phyloP scores from a whole-genome alignment of 2,329 filamentous ascomycete species.

The Trichocomaceae sp. region DNA sequence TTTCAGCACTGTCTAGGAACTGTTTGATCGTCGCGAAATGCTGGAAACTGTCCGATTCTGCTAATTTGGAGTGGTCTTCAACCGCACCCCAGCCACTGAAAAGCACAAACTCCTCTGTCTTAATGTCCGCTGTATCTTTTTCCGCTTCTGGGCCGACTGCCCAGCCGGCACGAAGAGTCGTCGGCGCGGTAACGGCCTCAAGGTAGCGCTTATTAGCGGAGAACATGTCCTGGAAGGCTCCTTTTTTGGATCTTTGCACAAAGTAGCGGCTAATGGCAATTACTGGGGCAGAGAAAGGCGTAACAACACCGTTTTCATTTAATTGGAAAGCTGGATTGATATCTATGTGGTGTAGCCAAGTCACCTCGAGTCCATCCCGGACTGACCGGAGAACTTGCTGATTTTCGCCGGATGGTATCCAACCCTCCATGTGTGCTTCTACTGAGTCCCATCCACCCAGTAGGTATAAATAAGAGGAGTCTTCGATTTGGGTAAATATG shows the following conservation, averaged over 20 bases:
- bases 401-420: slow-evolving; percentile 40
- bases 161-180: slow-evolving; percentile 32
- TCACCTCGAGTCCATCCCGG: slow-evolving; percentile 32
- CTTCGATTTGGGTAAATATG: slow-evolving; percentile 40
- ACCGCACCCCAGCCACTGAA: slow-evolving; percentile 35
- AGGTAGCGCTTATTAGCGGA: slow-evolving; percentile 21
- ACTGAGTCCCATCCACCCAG: slow-evolving; percentile 43
- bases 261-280: slow-evolving; percentile 32
- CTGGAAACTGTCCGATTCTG: slow-evolving; percentile 26
- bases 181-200: slow-evolving; percentile 23
- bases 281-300: slow-evolving; percentile 26
- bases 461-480: slow-evolving; percentile 39
- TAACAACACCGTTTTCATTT: slow-evolving; percentile 6
- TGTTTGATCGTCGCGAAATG: slow-evolving; percentile 21
- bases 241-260: slow-evolving; percentile 18
- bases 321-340: slow-evolving; percentile 21
- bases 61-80: slow-evolving; percentile 31
- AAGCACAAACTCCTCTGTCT: slow-evolving; percentile 38
- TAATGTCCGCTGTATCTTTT: slow-evolving; percentile 2
- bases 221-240: slow-evolving; percentile 24
- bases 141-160: slow-evolving; percentile 29
- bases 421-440: slow-evolving; percentile 36
- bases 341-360: slow-evolving; percentile 42
- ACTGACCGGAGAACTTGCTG: slow-evolving; percentile 33
- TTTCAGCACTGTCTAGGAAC: slow-evolving; percentile 21